phyloP scores from a whole-genome alignment of 805 yeast species.

The Candida tallmaniae region DNA sequence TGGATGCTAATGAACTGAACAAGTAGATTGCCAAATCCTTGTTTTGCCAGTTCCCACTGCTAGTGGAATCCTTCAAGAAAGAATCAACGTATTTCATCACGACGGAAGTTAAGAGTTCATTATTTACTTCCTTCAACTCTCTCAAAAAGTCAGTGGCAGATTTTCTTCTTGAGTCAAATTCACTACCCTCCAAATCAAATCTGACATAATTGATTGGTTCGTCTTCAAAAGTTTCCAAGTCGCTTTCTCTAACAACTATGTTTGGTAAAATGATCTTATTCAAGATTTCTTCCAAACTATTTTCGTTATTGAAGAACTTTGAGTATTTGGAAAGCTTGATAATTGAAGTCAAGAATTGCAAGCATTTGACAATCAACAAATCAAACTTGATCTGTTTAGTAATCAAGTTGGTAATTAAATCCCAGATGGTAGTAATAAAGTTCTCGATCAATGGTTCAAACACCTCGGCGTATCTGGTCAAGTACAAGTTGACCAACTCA shows the following conservation, averaged over 20 bases:
- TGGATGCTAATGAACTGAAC: conserved; percentile 86
- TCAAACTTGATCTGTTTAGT: conserved; percentile 78
- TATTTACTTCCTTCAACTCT: conserved; percentile 77
- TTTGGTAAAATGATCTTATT: conserved; percentile 87
- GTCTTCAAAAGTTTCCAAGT: conserved; percentile 91
- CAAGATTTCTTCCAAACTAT: conserved; percentile 65
- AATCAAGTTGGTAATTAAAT: conserved; percentile 54
- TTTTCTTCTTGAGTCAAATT: conserved; percentile 86
- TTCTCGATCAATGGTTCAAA: conserved; percentile 72
- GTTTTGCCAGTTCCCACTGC: conserved; percentile 66
- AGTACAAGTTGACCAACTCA: conserved; percentile 80
- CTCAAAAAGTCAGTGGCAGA: conserved; percentile 90
- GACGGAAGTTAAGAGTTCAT: conserved; percentile 65
- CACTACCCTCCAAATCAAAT: conserved; percentile 93
- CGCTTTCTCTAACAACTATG: conserved; percentile 77
- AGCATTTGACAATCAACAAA: conserved; percentile 72
- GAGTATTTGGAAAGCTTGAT: conserved; percentile 65
- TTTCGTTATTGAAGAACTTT: conserved; percentile 56
- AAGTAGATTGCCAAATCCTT: conserved; percentile 85
- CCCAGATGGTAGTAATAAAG: conserved; percentile 83
- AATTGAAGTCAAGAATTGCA: conserved; percentile 78
- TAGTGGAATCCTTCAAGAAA: conserved; percentile 48
- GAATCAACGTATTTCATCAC: conserved; percentile 68
- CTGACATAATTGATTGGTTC: conserved; percentile 93
- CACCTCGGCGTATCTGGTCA: conserved; percentile 88